phyloP scores from a whole-genome alignment of 2,329 filamentous ascomycete genomes.

The Cadophora luteo-olivacea region DNA sequence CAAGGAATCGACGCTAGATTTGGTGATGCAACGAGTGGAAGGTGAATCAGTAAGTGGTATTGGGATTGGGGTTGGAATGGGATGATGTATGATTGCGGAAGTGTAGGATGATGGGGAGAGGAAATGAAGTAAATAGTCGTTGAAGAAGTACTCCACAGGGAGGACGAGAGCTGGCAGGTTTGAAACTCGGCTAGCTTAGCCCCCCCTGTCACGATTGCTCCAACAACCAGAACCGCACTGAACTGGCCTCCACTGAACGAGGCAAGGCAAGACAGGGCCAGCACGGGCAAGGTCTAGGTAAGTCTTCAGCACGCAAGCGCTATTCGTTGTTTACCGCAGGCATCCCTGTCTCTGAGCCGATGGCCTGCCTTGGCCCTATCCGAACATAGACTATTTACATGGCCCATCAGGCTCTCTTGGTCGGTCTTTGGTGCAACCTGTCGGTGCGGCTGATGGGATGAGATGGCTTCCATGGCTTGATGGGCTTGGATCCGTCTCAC shows the following conservation, averaged over 20 bases:
- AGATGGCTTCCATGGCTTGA: neutral
- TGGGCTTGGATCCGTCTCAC: neutral
- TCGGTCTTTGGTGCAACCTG: neutral
- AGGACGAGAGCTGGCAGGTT: neutral
- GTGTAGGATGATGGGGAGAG: neutral
- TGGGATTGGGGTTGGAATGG: neutral
- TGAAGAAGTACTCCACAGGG: neutral
- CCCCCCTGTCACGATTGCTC: neutral
- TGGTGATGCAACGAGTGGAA: conserved; percentile 13
- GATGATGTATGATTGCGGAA: neutral
- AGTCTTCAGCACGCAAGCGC: neutral
- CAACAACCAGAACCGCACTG: neutral
- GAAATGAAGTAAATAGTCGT: conserved; percentile 13
- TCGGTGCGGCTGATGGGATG: conserved; percentile 5
- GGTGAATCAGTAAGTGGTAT: neutral
- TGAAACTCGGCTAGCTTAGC: conserved; percentile 16
- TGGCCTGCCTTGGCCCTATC: neutral
- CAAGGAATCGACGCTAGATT: conserved; percentile 4
- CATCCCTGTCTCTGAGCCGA: neutral
- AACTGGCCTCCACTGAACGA: neutral
- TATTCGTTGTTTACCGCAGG: neutral
- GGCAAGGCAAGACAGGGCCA: neutral
- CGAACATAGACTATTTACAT: neutral
- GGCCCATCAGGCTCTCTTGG: neutral
- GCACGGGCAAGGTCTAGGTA: too few relatives aligned